Conservation (phyloP, 148 eudicot species). For the Cornus controversa region DNA sequence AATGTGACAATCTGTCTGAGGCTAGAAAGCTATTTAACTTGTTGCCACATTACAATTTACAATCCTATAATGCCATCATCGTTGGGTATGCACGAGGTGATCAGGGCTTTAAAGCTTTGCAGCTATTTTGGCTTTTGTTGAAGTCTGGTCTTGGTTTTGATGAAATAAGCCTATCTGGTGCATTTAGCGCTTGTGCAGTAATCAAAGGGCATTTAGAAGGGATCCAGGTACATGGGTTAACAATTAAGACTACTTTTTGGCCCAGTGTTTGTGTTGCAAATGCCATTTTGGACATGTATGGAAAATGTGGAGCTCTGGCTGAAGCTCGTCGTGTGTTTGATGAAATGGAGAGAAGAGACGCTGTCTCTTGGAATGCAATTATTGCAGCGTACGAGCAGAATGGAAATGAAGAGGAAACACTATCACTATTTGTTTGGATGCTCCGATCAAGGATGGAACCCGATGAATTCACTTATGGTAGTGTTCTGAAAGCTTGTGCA, state of each 20-base stretch:
- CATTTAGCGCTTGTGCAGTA: slow-evolving; percentile 75
- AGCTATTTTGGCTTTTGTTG: slow-evolving; percentile 46
- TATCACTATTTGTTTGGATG: slow-evolving; percentile 58
- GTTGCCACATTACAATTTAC: slow-evolving; percentile 49
- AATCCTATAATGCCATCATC: slow-evolving; percentile 79
- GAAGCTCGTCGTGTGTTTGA: slow-evolving; percentile 62
- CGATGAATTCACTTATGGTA: slow-evolving; percentile 87
- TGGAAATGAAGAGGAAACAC: slow-evolving; percentile 52
- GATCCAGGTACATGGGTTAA: slow-evolving; percentile 67
- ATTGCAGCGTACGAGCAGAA: slow-evolving; percentile 87
- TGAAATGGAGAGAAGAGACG: slow-evolving; percentile 71
- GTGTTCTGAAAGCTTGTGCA: slow-evolving; percentile 82
- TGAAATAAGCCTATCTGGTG: slow-evolving; percentile 76
- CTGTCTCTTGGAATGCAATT: slow-evolving; percentile 86
- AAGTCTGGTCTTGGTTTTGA: slow-evolving; percentile 63
- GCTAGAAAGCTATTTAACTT: slow-evolving; percentile 67
- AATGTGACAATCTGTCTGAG: slow-evolving; percentile 51
- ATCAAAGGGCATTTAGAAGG: slow-evolving; percentile 47
- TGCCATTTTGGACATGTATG: slow-evolving; percentile 91
- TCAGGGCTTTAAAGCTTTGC: slow-evolving; percentile 58
- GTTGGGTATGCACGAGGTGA: slow-evolving; percentile 67
- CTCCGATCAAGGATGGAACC: slow-evolving; percentile 64
- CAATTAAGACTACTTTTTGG: slow-evolving; percentile 49
- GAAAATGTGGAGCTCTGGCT: slow-evolving; percentile 71
- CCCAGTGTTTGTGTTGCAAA: slow-evolving; percentile 69